A percentile compares a stretch with the other conserved stretches of the same genome.
Evolutionary conservation across 768 basidiomycete genomes (phyloP).

Genomic region (Leucocoprinus birnbaumii): DNA sequence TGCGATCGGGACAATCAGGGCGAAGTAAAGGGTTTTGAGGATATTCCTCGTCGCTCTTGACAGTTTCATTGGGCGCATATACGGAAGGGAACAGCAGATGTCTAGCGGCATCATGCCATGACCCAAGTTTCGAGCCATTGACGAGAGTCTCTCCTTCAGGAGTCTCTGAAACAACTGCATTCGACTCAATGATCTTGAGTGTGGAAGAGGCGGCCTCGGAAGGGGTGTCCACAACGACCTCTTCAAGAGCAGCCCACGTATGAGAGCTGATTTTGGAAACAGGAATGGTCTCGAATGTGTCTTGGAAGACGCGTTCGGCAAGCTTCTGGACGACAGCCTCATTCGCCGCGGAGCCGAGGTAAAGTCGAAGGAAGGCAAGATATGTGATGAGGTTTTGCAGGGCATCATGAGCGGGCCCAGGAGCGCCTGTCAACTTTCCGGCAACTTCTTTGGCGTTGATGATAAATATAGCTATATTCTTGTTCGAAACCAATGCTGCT

Average conservation of each 20-base stretch:
- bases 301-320: conserved; percentile 43
- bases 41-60: conserved; percentile 39
- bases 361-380: conserved; percentile 83
- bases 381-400: conserved; percentile 61
- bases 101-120: conserved; percentile 52
- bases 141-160: conserved; percentile 53
- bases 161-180: conserved; percentile 70
- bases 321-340: conserved; percentile 51
- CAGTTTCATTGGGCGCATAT: conserved; percentile 52
- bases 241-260: conserved; percentile 67
- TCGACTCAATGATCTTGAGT: conserved; percentile 64
- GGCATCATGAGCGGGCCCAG: conserved; percentile 33
- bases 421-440: conserved; percentile 31
- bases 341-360: conserved; percentile 62
- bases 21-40: conserved; percentile 69
- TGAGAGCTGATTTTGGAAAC: conserved; percentile 49
- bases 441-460: conserved; percentile 59
- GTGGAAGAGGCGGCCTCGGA: conserved; percentile 17
- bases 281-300: conserved; percentile 43
- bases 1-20: conserved; percentile 86
- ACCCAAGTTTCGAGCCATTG: conserved; percentile 44
- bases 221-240: conserved; percentile 35
- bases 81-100: conserved; percentile 86
- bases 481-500: conserved; percentile 42
- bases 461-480: conserved; percentile 53